Evolutionary conservation across 1,284 basidiomycete genomes (phyloP), one percentile per base, ranked within the genome.

Genomic region (Meira miltonrushii): DNA sequence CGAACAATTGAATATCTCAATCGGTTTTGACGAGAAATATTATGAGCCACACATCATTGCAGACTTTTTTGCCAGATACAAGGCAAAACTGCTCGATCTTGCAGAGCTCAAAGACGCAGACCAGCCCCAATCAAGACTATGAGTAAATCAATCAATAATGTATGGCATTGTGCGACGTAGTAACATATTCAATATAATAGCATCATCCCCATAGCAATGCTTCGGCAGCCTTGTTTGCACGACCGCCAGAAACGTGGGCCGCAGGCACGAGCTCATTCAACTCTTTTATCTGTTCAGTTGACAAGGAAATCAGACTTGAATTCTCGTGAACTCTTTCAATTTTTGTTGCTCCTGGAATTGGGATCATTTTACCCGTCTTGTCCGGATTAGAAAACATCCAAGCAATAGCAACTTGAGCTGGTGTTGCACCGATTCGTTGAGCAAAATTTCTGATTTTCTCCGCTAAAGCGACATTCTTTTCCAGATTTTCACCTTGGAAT

Each of bases 401-500:
- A 0, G 86, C 85, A 11, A 88, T 79, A 0, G 81, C 75, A 15
- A 86, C 79, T 72, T 87, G 86, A 0, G 83, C 82, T 0, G 84
- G 60, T 0, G 85, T 84, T 2, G 81, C 82, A 19, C 54, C 39
- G 13, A 58, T 62, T 40, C 64, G 23, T 25, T 52, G 17, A 12
- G 67, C 72, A 1, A 64, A 39, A 8, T 40, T 25, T 40, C 79
- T 69, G 13, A 87, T 71, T 28, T 78, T 79, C 8, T 83, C 79
- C 1, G 82, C 83, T 7, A 87, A 72, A 15, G 81, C 74, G n/a
- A 85, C 70, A 55, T 86, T 84, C 54, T 84, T 83, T 0, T 81
- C 81, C 68, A 87, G 85, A 71, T 87, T 85, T 66, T 83, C 81
- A 19, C 75, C 73, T 28, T 74, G 75, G 68, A 80, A 75, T 4